Evolutionary conservation across 2,329 filamentous ascomycete genomes (phyloP).

Genomic region (Diaporthe citri): DNA sequence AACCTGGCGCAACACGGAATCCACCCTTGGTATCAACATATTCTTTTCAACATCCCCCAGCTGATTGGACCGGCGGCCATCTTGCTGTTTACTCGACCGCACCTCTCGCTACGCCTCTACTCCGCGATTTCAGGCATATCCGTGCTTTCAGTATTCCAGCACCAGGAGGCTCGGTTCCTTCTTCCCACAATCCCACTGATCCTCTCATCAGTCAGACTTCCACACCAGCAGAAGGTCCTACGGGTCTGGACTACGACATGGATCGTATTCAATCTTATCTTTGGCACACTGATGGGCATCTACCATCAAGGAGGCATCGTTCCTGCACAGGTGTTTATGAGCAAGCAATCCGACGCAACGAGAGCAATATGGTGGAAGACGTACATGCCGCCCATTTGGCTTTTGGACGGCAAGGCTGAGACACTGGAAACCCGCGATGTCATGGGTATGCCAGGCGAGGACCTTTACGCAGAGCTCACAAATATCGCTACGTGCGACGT

Average conservation of each 20-base stretch:
- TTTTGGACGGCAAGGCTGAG: constrained; percentile 81
- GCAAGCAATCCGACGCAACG: constrained; percentile 75
- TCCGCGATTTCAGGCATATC: constrained; percentile 80
- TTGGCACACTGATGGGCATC: constrained; percentile 81
- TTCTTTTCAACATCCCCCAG: constrained; percentile 77
- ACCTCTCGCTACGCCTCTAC: constrained; percentile 72
- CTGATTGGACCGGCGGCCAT: constrained; percentile 78
- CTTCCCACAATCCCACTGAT: constrained; percentile 82
- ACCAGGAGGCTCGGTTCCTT: constrained; percentile 85
- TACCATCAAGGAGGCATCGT: constrained; percentile 87
- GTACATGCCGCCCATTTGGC: constrained; percentile 84
- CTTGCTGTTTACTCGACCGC: constrained; percentile 70
- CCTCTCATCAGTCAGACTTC: constrained; percentile 78
- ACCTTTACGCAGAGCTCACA: constrained; percentile 70
- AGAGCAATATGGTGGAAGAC: constrained; percentile 88
- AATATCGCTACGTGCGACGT: constrained; percentile 73
- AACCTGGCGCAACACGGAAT: constrained; percentile 83
- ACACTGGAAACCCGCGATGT: constrained; percentile 78
- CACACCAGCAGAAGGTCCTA: constrained; percentile 63
- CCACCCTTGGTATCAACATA: constrained; percentile 83
- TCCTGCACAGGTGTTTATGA: constrained; percentile 81
- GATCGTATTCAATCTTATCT: constrained; percentile 76
- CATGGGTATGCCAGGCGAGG: constrained; percentile 76
- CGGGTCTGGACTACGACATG: constrained; percentile 72
- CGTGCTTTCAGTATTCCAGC: constrained; percentile 79